phyloP scores from a whole-genome alignment of 768 basidiomycete species.

The Mycena vulgaris region DNA sequence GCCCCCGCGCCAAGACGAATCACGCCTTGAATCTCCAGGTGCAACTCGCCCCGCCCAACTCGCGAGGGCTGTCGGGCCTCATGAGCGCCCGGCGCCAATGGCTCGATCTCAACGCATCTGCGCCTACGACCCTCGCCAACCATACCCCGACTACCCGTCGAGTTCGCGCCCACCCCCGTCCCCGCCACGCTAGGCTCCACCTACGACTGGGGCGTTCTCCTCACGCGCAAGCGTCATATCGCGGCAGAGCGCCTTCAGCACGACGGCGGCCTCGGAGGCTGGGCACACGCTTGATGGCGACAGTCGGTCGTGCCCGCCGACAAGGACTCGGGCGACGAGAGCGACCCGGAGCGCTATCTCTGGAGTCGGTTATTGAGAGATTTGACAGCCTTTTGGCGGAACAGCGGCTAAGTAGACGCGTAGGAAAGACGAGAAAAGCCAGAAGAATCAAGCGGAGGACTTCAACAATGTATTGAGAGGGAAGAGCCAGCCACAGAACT shows the following conservation, averaged over 20 bases:
- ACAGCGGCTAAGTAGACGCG: too few relatives aligned
- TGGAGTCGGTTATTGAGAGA: too few relatives aligned
- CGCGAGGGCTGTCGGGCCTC: conserved; percentile 58
- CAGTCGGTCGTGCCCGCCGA: conserved; percentile 10
- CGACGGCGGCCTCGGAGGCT: conserved; percentile 46
- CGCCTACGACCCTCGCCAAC: conserved; percentile 42
- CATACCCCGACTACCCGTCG: conserved; percentile 47
- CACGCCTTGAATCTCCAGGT: conserved; percentile 94
- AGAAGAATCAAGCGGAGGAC: too few relatives aligned
- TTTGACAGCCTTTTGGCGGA: too few relatives aligned
- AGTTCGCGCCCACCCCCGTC: conserved; percentile 46
- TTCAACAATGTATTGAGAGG: too few relatives aligned
- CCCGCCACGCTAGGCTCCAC: neutral
- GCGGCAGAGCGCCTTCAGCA: conserved; percentile 54
- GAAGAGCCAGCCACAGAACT: too few relatives aligned
- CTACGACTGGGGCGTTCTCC: conserved; percentile 39
- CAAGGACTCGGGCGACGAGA: conserved; percentile 80
- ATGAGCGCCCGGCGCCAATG: conserved; percentile 58
- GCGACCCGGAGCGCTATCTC: conserved; percentile 97
- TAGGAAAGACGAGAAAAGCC: too few relatives aligned
- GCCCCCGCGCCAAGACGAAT: conserved; percentile 87
- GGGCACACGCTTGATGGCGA: conserved; percentile 51
- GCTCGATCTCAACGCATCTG: conserved; percentile 56
- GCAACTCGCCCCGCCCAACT: conserved; percentile 86
- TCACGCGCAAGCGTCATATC: conserved; percentile 58